Conservation (phyloP, 2,329 filamentous ascomycete genomes). For the Aureobasidium musti region DNA sequence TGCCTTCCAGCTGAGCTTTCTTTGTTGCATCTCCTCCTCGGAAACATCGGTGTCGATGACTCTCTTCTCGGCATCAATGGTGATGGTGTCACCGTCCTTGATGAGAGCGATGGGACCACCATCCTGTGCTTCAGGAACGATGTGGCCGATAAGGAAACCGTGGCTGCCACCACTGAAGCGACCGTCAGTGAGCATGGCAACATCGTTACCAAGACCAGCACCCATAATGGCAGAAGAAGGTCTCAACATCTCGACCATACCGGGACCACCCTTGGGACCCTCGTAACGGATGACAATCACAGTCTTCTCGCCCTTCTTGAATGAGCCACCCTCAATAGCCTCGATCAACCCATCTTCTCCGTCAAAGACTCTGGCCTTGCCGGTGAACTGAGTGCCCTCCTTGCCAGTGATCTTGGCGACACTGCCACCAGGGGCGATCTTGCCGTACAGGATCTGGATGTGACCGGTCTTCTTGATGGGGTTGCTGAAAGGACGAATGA, state of each 20-base stretch:
- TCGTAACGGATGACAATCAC: conserved; percentile 76
- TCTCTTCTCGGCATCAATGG: conserved; percentile 79
- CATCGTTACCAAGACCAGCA: conserved; percentile 70
- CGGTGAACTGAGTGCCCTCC: conserved; percentile 67
- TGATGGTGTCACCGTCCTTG: conserved; percentile 75
- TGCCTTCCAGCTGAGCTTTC: conserved; percentile 56
- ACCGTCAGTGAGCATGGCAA: conserved; percentile 90
- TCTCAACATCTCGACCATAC: conserved; percentile 94
- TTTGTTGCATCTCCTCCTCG: conserved; percentile 60
- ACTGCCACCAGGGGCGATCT: conserved; percentile 67
- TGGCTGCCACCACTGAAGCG: conserved; percentile 86
- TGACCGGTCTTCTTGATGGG: conserved; percentile 72
- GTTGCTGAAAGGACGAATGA: conserved; percentile 67
- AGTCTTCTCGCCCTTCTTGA: conserved; percentile 75
- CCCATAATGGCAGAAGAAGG: conserved; percentile 91
- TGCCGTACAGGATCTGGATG: conserved; percentile 71
- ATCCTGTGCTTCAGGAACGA: conserved; percentile 84
- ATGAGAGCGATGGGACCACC: conserved; percentile 88
- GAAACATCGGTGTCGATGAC: conserved; percentile 66
- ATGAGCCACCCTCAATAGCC: conserved; percentile 66
- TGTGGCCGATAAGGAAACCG: conserved; percentile 91
- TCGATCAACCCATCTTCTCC: conserved; percentile 68
- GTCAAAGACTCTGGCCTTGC: conserved; percentile 71
- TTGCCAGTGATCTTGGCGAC: conserved; percentile 79
- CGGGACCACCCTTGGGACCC: conserved; percentile 87